Conservation (phyloP, 192 early-diverging fungal species). For the Linnemannia zychae region DNA sequence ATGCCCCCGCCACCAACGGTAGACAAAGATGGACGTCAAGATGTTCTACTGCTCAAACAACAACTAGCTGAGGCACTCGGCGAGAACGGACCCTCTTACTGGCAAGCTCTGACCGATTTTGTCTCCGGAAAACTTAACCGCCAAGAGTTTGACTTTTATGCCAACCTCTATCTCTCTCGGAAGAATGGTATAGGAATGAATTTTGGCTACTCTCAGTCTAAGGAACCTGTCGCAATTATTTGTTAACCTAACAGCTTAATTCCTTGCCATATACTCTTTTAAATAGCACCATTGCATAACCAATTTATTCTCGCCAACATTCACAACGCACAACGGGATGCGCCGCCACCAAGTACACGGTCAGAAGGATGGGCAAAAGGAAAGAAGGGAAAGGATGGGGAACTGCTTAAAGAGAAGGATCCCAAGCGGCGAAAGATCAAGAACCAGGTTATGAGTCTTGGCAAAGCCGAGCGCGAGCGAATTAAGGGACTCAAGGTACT, state of each 20-base stretch:
- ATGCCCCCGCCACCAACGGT: conserved; percentile 9
- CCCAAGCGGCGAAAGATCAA: conserved; percentile 74
- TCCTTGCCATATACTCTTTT: not conserved
- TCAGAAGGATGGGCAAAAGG: conserved; percentile 69
- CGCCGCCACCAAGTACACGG: conserved; percentile 73
- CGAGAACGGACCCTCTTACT: conserved; percentile 81
- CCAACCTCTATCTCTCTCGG: conserved; percentile 72
- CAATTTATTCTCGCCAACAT: conserved; percentile 83
- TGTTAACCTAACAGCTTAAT: not conserved
- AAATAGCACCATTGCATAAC: conserved; percentile 74
- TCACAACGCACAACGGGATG: conserved; percentile 80
- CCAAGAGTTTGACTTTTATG: conserved; percentile 86
- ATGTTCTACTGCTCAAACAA: conserved; percentile 72
- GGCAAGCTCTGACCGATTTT: conserved; percentile 81
- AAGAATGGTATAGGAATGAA: conserved; percentile 53
- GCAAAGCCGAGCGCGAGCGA: conserved; percentile 74
- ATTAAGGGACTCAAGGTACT: conserved; percentile 74
- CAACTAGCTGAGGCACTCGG: conserved; percentile 81
- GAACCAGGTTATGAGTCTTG: conserved; percentile 76
- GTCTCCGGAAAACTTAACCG: conserved; percentile 81
- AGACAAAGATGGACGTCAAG: conserved; percentile 63
- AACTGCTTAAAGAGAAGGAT: conserved; percentile 57
- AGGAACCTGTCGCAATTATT: too few species aligned
- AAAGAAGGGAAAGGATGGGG: conserved; percentile 63
- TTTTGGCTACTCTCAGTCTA: not conserved